These are phyloP conservation scores for Haberlea rhodopensis DNA, from an alignment of 257 asterid species.

Conservation along the genomic window DNA sequence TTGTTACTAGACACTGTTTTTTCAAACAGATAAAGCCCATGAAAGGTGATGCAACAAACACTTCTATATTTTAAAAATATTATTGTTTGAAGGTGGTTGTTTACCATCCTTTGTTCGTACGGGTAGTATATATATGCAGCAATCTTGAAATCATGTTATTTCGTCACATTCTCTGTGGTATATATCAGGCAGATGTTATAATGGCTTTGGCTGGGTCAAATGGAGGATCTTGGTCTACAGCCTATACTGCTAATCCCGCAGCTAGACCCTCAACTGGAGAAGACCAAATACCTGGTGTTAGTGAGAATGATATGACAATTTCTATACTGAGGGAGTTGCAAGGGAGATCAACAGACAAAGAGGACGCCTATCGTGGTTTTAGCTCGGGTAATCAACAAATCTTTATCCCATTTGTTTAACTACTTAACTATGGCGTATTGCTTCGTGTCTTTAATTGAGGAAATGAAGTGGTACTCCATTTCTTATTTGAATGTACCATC, in stretches of 20 bases:
- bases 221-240: conserved; percentile 76
- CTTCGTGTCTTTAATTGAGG: neutral
- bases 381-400: conserved; percentile 41
- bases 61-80: too few relatives aligned
- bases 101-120: too few relatives aligned
- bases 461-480: neutral
- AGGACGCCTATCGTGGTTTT: conserved; percentile 38
- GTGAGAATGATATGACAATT: conserved; percentile 33
- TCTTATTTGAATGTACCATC: neutral
- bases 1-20: too few relatives aligned
- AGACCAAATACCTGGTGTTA: conserved; percentile 27
- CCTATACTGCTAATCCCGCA: conserved; percentile 43
- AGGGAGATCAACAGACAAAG: conserved; percentile 40
- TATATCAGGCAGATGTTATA: conserved; percentile 61
- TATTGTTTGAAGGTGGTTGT: too few relatives aligned
- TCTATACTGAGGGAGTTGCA: conserved; percentile 45
- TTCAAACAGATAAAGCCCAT: neutral
- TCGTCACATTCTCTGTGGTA: conserved; percentile 6
- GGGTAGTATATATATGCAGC: too few relatives aligned
- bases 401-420: neutral
- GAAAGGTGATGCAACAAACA: neutral
- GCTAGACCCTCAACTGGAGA: conserved; percentile 47
- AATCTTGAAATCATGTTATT: too few relatives aligned
- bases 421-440: neutral
- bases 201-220: conserved; percentile 54